Conservation (phyloP, 2,329 filamentous ascomycete genomes). For the Xylariaceae sp. region DNA sequence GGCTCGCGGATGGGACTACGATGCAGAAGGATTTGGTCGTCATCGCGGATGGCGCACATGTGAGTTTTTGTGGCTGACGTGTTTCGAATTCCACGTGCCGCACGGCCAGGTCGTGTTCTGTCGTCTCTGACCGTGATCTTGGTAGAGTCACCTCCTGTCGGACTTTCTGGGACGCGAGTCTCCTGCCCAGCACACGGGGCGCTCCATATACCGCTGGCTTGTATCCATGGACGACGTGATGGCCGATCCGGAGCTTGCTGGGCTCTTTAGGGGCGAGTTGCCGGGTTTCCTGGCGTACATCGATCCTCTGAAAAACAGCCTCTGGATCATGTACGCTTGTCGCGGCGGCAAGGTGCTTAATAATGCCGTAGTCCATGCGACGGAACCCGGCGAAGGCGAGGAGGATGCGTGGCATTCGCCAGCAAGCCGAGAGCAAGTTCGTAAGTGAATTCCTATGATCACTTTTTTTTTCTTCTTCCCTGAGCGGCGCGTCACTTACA, state of each 20-base stretch:
- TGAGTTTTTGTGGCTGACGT: too few species aligned
- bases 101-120: too few species aligned
- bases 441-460: too few species aligned
- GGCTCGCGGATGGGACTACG: slow-evolving; percentile 24
- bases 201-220: slow-evolving; percentile 18
- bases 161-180: slow-evolving; percentile 9
- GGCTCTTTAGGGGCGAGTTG: slow-evolving; percentile 4
- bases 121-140: too few species aligned
- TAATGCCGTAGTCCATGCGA: slow-evolving; percentile 12
- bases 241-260: slow-evolving; percentile 5
- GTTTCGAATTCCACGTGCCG: too few species aligned
- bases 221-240: slow-evolving; percentile 11
- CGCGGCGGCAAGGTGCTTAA: slow-evolving; percentile 10
- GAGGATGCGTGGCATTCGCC: slow-evolving; percentile 7
- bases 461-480: too few species aligned
- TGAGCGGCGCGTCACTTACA: too few species aligned
- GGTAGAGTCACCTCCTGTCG: slow-evolving; percentile 9
- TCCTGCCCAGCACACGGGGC: slow-evolving; percentile 8
- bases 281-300: slow-evolving; percentile 12
- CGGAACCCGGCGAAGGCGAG: not conserved
- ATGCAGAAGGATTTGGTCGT: slow-evolving; percentile 35
- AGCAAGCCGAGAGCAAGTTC: slow-evolving; percentile 6
- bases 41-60: slow-evolving; percentile 41
- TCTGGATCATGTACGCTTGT: slow-evolving; percentile 14
- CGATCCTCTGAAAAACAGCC: slow-evolving; percentile 5